These are phyloP conservation scores for Pestalotiopsis sp. DNA, from an alignment of 2,329 filamentous ascomycete species.

Conservation along the genomic window DNA sequence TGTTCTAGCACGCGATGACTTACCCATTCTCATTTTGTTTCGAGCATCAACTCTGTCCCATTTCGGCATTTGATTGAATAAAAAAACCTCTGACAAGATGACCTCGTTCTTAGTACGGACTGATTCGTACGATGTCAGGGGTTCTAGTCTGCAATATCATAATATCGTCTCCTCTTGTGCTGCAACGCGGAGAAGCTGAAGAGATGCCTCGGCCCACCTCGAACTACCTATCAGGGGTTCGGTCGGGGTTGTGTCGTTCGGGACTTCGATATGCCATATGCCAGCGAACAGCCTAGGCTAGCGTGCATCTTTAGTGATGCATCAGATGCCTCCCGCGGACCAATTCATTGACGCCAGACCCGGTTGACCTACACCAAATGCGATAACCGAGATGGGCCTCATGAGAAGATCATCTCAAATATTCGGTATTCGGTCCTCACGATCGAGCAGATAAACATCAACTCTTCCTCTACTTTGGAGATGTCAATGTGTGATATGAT, in stretches of 20 bases:
- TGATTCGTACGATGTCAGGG: background rate
- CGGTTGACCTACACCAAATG: background rate
- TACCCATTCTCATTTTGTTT: background rate
- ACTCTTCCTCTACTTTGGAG: too few species aligned
- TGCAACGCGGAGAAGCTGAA: background rate
- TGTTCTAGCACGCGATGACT: background rate
- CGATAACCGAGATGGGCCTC: background rate
- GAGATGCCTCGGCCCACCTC: background rate
- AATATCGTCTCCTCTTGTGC: background rate
- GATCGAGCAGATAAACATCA: too few species aligned
- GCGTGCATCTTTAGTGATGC: background rate
- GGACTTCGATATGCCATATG: background rate
- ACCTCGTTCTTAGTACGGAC: background rate
- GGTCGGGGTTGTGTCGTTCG: background rate
- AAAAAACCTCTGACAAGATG: background rate
- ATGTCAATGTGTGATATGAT: too few species aligned
- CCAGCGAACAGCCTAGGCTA: slow-evolving; percentile 13
- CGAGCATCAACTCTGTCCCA: background rate
- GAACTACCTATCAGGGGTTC: background rate
- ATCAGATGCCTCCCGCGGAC: background rate
- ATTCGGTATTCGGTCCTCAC: too few species aligned
- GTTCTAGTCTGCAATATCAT: background rate
- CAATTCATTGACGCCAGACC: background rate
- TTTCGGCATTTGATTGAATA: background rate
- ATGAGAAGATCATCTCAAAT: too few species aligned